phyloP scores from a whole-genome alignment of 371 early-diverging fungal genomes.

The Circinella umbellata region DNA sequence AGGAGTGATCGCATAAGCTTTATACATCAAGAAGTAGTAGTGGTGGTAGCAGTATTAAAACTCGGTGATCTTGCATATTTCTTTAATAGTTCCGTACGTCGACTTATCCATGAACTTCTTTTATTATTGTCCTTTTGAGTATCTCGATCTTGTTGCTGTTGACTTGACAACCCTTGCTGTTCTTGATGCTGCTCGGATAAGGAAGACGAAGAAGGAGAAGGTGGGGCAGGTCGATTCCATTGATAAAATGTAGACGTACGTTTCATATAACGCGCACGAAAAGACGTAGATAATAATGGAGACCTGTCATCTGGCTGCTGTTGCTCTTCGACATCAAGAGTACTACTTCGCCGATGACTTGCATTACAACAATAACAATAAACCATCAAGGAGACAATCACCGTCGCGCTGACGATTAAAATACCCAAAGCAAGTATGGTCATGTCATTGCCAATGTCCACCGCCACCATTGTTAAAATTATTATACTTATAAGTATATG shows the following conservation, averaged over 20 bases:
- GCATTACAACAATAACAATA: conserved; percentile 16
- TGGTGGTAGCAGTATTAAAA: neutral
- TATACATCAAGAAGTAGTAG: neutral
- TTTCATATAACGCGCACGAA: conserved; percentile 13
- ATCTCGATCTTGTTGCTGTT: neutral
- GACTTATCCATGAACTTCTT: conserved; percentile 16
- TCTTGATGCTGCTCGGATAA: neutral
- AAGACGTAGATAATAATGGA: conserved; percentile 7
- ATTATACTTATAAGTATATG: too few relatives aligned
- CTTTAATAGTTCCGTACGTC: conserved; percentile 21
- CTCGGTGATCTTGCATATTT: conserved; percentile 20
- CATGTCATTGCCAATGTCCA: neutral
- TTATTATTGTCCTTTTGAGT: neutral
- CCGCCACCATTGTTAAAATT: too few relatives aligned
- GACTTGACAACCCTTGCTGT: neutral
- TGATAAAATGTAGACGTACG: conserved; percentile 25
- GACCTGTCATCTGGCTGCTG: conserved; percentile 15
- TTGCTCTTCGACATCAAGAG: neutral
- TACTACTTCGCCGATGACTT: neutral
- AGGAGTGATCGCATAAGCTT: too few relatives aligned
- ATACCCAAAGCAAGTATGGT: neutral
- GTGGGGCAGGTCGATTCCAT: conserved; percentile 24
- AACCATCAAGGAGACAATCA: neutral
- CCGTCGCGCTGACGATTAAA: neutral
- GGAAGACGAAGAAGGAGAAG: conserved; percentile 12